phyloP scores from a whole-genome alignment of 306 rosid species.

The Trifolium pratense region DNA sequence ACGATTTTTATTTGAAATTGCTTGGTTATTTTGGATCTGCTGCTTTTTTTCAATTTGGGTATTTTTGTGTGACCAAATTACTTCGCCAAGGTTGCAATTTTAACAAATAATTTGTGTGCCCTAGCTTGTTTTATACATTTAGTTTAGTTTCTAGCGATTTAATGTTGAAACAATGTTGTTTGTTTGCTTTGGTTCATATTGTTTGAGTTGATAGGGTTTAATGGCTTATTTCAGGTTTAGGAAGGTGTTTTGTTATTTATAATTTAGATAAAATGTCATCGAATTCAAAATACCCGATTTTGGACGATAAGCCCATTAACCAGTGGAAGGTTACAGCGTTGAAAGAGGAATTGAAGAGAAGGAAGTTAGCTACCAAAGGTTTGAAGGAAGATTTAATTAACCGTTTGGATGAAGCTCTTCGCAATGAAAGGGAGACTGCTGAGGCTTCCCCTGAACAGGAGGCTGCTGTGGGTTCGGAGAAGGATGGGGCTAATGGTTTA shows the following conservation, averaged over 20 bases:
- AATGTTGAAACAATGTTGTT: neutral
- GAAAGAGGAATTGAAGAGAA: slow-evolving; percentile 87
- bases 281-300: slow-evolving; percentile 62
- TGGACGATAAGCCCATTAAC: slow-evolving; percentile 76
- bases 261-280: slow-evolving; percentile 68
- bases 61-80: neutral
- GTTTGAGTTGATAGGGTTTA: slow-evolving; percentile 21
- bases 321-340: slow-evolving; percentile 94
- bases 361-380: slow-evolving; percentile 74
- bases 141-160: slow-evolving; percentile 5
- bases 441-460: slow-evolving; percentile 43
- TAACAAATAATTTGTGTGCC: neutral
- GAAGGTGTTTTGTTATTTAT: slow-evolving; percentile 48
- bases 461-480: slow-evolving; percentile 35
- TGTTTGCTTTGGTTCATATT: neutral
- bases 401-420: slow-evolving; percentile 81
- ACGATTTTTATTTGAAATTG: slow-evolving; percentile 8
- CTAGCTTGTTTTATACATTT: neutral
- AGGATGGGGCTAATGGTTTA: slow-evolving; percentile 49
- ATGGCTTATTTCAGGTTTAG: slow-evolving; percentile 46
- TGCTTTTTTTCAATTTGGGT: neutral
- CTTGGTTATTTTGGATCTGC: slow-evolving; percentile 8
- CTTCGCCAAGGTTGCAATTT: neutral
- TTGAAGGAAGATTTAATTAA: slow-evolving; percentile 87
- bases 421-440: slow-evolving; percentile 53